A percentile compares a stretch with the other conserved stretches of the same genome.
phyloP scores from a whole-genome alignment of 2,329 filamentous ascomycete genomes.

The Coniella vitis region DNA sequence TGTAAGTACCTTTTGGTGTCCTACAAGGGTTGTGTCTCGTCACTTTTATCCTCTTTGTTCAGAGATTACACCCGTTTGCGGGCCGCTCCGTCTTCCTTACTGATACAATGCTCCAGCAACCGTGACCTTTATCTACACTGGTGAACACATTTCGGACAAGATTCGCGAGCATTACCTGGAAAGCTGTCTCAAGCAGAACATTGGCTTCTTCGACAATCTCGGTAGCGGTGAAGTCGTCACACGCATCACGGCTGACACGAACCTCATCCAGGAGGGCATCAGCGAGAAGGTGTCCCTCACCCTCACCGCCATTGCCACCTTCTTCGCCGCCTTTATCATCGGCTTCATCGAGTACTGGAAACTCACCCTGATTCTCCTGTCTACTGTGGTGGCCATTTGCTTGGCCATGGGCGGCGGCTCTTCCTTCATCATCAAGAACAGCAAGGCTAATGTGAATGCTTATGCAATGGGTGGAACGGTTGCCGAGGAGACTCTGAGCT shows the following conservation, averaged over 20 bases:
- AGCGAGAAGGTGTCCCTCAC: conserved; percentile 83
- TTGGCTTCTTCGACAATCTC: conserved; percentile 87
- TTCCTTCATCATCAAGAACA: conserved; percentile 71
- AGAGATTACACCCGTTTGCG: not conserved
- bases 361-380: conserved; percentile 78
- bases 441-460: conserved; percentile 67
- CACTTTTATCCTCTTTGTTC: not conserved
- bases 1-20: not conserved
- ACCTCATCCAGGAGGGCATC: conserved; percentile 81
- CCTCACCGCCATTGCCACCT: conserved; percentile 69
- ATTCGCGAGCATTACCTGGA: conserved; percentile 78
- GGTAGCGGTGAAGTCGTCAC: conserved; percentile 92
- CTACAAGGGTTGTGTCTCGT: too few relatives aligned
- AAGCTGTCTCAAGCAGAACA: conserved; percentile 80
- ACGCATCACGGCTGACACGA: conserved; percentile 89
- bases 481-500: conserved; percentile 91
- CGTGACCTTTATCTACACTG: conserved; percentile 82
- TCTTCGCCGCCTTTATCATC: conserved; percentile 83
- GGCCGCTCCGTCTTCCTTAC: conserved; percentile 14
- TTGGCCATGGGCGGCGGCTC: conserved; percentile 69
- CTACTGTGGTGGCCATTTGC: conserved; percentile 74
- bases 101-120: conserved; percentile 48
- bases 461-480: conserved; percentile 83
- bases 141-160: conserved; percentile 71
- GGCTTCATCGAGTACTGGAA: conserved; percentile 92